Percentiles rank a stretch among this genome's conserved stretches.
Conservation (phyloP, 164 flowering plant genomes). For the Nymphaea thermarum region DNA sequence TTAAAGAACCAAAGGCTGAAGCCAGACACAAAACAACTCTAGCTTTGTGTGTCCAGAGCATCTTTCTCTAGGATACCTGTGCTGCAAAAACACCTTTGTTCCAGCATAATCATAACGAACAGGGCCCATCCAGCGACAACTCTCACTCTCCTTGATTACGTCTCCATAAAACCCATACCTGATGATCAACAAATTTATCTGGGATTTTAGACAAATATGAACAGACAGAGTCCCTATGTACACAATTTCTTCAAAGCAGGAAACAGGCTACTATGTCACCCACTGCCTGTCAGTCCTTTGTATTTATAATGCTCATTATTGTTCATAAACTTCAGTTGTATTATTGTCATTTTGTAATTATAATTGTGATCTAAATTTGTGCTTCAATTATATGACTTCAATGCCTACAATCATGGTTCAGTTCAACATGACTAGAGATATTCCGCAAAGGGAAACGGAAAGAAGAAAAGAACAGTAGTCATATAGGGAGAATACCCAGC, state of each 20-base stretch:
- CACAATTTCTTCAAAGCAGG: too few relatives aligned
- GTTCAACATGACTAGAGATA: too few relatives aligned
- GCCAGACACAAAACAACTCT: background rate
- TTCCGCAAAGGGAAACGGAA: background rate
- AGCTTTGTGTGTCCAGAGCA: background rate
- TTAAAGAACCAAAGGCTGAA: background rate
- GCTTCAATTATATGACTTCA: too few relatives aligned
- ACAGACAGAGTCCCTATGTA: too few relatives aligned
- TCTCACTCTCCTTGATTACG: slow-evolving; percentile 93
- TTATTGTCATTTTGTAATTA: too few relatives aligned
- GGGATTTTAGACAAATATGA: too few relatives aligned
- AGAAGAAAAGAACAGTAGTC: background rate
- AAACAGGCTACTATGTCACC: too few relatives aligned
- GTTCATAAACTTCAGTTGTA: too few relatives aligned
- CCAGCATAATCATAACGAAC: slow-evolving; percentile 94
- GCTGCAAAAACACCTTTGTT: slow-evolving; percentile 80
- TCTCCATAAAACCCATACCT: slow-evolving; percentile 99
- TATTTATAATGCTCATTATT: too few relatives aligned
- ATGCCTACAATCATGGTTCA: too few relatives aligned
- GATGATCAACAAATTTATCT: background rate
- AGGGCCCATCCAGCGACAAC: slow-evolving; percentile 97
- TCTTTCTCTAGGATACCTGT: slow-evolving; percentile 39
- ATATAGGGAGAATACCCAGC: slow-evolving; percentile 48
- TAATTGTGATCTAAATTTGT: too few relatives aligned
- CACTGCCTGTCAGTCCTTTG: too few relatives aligned